Evolutionary conservation across 441 rosid genomes (phyloP).

Genomic region (Aleurites moluccanus): DNA sequence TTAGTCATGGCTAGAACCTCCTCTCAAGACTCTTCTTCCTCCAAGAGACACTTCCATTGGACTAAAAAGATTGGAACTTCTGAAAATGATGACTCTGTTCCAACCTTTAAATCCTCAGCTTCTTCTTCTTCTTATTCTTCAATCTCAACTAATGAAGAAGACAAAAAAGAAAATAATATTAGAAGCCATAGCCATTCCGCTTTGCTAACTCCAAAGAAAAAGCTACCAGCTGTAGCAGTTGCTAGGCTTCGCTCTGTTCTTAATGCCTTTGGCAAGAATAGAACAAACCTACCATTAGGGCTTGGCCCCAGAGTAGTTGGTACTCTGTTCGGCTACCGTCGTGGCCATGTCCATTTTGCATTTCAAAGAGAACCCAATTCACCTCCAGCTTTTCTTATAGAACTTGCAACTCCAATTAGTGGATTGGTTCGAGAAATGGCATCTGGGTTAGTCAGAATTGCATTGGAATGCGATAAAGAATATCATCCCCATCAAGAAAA

Average conservation of each 20-base stretch:
- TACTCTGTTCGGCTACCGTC: slow-evolving; percentile 81
- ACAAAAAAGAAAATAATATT: slow-evolving; percentile 26
- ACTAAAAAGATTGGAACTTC: slow-evolving; percentile 60
- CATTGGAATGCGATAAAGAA: slow-evolving; percentile 77
- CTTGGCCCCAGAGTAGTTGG: slow-evolving; percentile 74
- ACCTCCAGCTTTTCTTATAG: slow-evolving; percentile 78
- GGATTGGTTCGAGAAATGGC: slow-evolving; percentile 90
- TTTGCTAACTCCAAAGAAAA: slow-evolving; percentile 53
- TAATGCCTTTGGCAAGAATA: slow-evolving; percentile 48
- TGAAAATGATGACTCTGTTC: slow-evolving; percentile 46
- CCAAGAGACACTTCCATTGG: slow-evolving; percentile 88
- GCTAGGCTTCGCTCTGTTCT: slow-evolving; percentile 81
- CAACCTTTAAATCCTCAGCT: slow-evolving; percentile 34
- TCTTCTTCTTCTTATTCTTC: slow-evolving; percentile 12
- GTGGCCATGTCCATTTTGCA: slow-evolving; percentile 93
- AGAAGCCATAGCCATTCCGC: slow-evolving; percentile 18
- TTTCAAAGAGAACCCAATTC: slow-evolving; percentile 78
- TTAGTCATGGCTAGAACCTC: slow-evolving; percentile 53
- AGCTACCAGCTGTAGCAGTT: slow-evolving; percentile 69
- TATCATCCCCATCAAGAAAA: slow-evolving; percentile 27
- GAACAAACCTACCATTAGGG: slow-evolving; percentile 40
- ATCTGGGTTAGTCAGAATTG: slow-evolving; percentile 88
- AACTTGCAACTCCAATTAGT: slow-evolving; percentile 86
- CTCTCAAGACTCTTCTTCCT: slow-evolving; percentile 52
- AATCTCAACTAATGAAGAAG: slow-evolving; percentile 23